Base-by-base conservation (phyloP, 331 rosid genomes). In the Acacia pycnantha region DNA sequence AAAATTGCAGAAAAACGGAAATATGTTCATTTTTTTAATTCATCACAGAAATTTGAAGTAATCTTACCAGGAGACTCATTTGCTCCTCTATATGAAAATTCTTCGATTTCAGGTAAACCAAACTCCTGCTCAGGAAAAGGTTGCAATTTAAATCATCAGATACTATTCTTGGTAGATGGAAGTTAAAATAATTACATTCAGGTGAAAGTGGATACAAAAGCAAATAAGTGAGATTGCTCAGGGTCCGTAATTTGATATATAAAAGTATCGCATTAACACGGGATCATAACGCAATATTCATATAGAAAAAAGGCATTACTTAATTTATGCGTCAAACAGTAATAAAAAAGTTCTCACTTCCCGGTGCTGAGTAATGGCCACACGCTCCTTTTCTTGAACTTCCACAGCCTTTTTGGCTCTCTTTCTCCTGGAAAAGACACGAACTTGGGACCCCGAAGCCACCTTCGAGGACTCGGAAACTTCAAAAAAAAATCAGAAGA, bases 381-480 rank as follows among this genome's bases (percentile, higher is more conserved):
- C 41, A 37, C 68, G 35, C 27, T 81, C 82, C 40, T 69, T 35
- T 37, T 61, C 66, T 53, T 53, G 77, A 64, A 62, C 44, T 53
- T 74, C 77, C 12, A 11, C 46, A 2, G 78, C 41, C 46, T 11
- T 82, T 66, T 79, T 85, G 79, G 83, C 41, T 82, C 76, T 87
- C 78, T 82, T 82, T 68, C 51, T 87, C 44, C 88, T 67, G 18
- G 40, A 72, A 11, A 82, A 87, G 77, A 87, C 90, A 6, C 86
- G 88, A 84, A 47, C 71, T 84, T 79, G 69, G 74, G 90, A 74
- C 70, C 11, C 82, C 37, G 79, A 68, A 77, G 83, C 81, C 31
- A 31, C 73, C 48, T 10, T 22, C 77, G 61, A 61, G 46, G 72
- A 81, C 27, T 75, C 62, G 15, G 76, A 46, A 47, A 33, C 76